phyloP scores from a whole-genome alignment of 139 green algal genomes.

The Nannochloris sp. region DNA sequence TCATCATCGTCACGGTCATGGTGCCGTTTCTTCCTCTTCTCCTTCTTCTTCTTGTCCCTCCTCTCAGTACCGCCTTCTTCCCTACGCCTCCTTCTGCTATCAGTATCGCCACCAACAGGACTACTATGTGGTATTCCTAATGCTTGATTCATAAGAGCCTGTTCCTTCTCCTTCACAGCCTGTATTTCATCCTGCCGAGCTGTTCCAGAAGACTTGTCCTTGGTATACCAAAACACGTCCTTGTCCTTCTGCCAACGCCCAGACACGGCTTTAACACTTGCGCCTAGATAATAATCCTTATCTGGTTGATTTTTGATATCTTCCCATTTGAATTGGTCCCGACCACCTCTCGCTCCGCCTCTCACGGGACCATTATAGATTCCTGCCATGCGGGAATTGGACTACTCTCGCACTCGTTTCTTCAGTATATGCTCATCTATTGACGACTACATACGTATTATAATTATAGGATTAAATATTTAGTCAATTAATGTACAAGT shows the following conservation, averaged over 20 bases:
- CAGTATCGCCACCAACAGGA: background rate
- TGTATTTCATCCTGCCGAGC: slow-evolving; percentile 35
- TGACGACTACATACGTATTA: no score
- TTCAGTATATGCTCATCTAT: no score
- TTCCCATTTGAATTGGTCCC: slow-evolving; percentile 66
- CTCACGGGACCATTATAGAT: slow-evolving; percentile 61
- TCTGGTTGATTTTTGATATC: slow-evolving; percentile 55
- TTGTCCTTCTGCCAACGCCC: slow-evolving; percentile 62
- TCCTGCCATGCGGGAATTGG: slow-evolving; percentile 12
- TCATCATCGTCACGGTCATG: no score
- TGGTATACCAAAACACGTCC: slow-evolving; percentile 72
- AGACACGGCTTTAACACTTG: slow-evolving; percentile 60
- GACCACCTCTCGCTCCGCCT: slow-evolving; percentile 40
- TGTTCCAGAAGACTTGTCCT: slow-evolving; percentile 20
- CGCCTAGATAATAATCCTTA: slow-evolving; percentile 65
- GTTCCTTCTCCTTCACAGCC: slow-evolving; percentile 55
- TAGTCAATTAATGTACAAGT: no score
- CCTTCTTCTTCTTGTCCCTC: no score
- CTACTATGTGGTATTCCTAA: slow-evolving; percentile 55
- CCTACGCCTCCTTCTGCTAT: background rate
- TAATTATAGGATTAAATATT: no score
- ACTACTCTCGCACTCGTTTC: background rate
- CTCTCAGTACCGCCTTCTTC: no score
- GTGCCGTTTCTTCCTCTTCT: no score
- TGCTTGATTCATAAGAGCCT: slow-evolving; percentile 71